Evolutionary conservation across 805 yeast genomes (phyloP), one percentile per base, ranked within the genome.

Genomic region (Yarrowia sp.): DNA sequence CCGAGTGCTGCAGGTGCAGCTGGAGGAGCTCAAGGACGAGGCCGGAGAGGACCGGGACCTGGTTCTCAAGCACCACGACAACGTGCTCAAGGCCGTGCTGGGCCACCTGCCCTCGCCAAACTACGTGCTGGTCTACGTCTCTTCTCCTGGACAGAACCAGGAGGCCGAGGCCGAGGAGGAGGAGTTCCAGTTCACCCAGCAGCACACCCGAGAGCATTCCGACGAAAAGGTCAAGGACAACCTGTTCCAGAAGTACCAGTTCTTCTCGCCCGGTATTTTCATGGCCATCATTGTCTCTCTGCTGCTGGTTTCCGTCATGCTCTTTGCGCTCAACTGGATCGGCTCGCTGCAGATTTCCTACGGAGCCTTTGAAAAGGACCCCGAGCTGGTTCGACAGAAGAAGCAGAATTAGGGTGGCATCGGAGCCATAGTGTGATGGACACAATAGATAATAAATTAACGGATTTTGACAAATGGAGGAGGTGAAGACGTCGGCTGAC

Each of bases 191-290:
- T 26, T 43, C 32, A 26, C 35, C 9, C 67, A 36, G 58, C 56
- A 45, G 63, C 65, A 42, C 38, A 43, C 40, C 12, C 61, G 32
- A 19, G 55, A 26, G 26, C 32, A 32, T 50, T 26, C 49, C 40
- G 61, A 16, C 65, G 56, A 49, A 9, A 16, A 59, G 52, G 65
- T 45, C 35, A 32, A 35, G 42, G 65, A 59, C 52, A 59, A 59
- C 14, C 78, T 90, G 69, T 89, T 90, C 77, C 84, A 86, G 69
- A 81, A 83, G 70, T 90, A 90, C 78, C 85, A 84, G 74, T 89
- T 87, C 77, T 90, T 91, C 81, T 84, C 92, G 12, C 88, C 93
- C 15, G 98, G 97, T 22, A 81, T 94, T 70, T 86, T 91, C 79
- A 89, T 90, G 87, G 84, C 89, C 68, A 79, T 89, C 70, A 78